Evolutionary conservation across 371 early-diverging fungal genomes (phyloP), one percentile per base, ranked within the genome.

Genomic region (Apophysomyces trapeziformis): DNA sequence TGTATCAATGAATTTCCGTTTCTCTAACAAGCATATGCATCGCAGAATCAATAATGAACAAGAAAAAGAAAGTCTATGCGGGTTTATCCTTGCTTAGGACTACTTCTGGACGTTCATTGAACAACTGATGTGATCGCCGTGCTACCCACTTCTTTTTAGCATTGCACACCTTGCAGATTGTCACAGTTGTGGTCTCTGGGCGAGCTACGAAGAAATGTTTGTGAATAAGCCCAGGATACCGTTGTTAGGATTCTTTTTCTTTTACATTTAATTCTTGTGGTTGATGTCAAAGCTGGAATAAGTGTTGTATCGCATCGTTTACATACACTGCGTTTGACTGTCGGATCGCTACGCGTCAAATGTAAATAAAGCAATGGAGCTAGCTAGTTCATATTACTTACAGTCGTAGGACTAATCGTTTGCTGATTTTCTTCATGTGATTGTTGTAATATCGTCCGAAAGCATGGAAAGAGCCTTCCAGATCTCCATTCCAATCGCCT

Each of bases 291-390:
- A 7, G 59, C 68, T 36, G 81, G 81, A 26, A 80, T 61, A 38
- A 78, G 39, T 1, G 75, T 68, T 9, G 78, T 74, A 21, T 80
- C 76, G 54, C 81, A 80, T 43, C 78, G 76, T 63, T 76, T 80
- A 67, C 81, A 80, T 12, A 78, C 50, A 7, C 54, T 16, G 46
- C 81, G 64, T 50, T 80, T 80, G 9, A 80, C 54, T 39, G 41
- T 67, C 1, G 81, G 78, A 67, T 80, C 81, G 39, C 81, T 80
- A 68, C 1, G 35, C 43, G 44, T 7, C 26, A 11, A 21, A 45
- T 21, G 14, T 41, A 5, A 35, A 12, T 11, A 57, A 16, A 35
- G 26, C 14, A 44, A 7, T 5, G 9, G 9, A 32, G 16, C 18
- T 21, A 21, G n/a, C 8, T 5, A 16, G 35, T 9, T 35, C 1